These are phyloP conservation scores for Microsporum ferrugineum DNA, from an alignment of 2,329 filamentous ascomycete species.

Conservation along the genomic window DNA sequence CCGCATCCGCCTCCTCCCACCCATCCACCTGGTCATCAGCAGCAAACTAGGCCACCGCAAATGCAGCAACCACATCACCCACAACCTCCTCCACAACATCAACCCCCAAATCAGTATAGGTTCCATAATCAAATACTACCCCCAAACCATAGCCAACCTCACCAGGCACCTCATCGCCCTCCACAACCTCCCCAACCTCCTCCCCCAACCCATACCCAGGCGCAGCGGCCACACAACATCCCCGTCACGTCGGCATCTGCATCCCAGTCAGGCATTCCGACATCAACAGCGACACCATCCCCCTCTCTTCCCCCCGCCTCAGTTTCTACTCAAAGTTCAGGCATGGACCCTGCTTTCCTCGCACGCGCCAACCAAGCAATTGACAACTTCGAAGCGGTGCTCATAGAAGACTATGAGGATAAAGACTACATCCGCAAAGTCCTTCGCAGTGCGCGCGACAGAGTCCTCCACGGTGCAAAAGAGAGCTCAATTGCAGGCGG, in stretches of 20 bases:
- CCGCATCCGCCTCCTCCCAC: conserved; percentile 6
- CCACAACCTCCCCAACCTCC: conserved; percentile 7
- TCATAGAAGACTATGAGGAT: conserved; percentile 37
- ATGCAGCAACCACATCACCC: conserved; percentile 17
- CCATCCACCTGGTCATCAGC: conserved; percentile 6
- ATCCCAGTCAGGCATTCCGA: conserved; percentile 7
- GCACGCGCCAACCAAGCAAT: conserved; percentile 35
- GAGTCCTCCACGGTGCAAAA: conserved; percentile 29
- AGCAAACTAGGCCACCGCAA: conserved; percentile 8
- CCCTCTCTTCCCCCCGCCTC: not conserved
- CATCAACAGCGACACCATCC: conserved; percentile 10
- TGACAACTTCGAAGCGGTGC: conserved; percentile 34
- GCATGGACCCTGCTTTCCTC: conserved; percentile 27
- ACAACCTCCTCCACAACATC: conserved; percentile 6
- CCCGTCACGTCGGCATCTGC: conserved; percentile 14
- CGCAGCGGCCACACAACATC: not conserved
- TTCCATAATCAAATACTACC: conserved; percentile 10
- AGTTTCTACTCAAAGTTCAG: conserved; percentile 9
- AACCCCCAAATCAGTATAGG: conserved; percentile 3
- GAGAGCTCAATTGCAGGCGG: conserved; percentile 35
- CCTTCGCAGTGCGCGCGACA: conserved; percentile 32
- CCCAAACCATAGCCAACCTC: conserved; percentile 15
- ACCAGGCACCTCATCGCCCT: conserved; percentile 16
- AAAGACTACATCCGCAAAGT: conserved; percentile 37
- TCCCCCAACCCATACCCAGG: conserved; percentile 8